Evolutionary conservation across 2,329 filamentous ascomycete genomes (phyloP).

Genomic region (Rutstroemia sp.): DNA sequence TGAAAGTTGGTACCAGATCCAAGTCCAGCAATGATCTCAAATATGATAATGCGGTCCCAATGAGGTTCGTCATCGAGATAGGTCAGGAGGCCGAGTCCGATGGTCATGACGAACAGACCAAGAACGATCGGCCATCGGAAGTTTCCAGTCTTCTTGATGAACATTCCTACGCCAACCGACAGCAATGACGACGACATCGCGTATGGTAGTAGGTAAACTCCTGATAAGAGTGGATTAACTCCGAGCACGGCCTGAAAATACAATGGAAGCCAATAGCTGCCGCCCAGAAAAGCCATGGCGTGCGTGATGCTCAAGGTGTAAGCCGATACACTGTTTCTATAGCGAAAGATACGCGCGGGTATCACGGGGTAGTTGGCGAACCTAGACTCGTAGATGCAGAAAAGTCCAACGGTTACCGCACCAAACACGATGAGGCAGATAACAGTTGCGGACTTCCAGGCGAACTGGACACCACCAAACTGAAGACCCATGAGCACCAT

Average conservation of each 20-base stretch:
- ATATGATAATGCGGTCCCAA: conserved; percentile 50
- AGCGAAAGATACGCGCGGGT: conserved; percentile 63
- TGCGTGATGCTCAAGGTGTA: conserved; percentile 65
- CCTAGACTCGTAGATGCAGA: conserved; percentile 66
- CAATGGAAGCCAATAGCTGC: conserved; percentile 35
- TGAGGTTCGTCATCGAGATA: conserved; percentile 47
- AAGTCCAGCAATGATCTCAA: conserved; percentile 55
- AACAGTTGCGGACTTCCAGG: not conserved
- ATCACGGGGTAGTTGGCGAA: conserved; percentile 72
- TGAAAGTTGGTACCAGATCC: conserved; percentile 65
- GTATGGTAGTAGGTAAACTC: conserved; percentile 67
- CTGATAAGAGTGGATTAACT: conserved; percentile 56
- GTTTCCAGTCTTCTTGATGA: conserved; percentile 56
- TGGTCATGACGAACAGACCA: conserved; percentile 50
- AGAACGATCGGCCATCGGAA: conserved; percentile 54
- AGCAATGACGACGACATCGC: conserved; percentile 59
- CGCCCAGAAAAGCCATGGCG: conserved; percentile 40
- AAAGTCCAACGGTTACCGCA: conserved; percentile 48
- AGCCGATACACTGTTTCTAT: conserved; percentile 57
- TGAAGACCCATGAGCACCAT: not conserved
- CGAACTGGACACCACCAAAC: not conserved
- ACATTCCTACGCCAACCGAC: conserved; percentile 49
- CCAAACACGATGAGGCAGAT: conserved; percentile 49
- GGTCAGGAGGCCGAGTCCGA: conserved; percentile 59
- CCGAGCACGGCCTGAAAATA: conserved; percentile 61